Evolutionary conservation across 208 protist species (phyloP), one percentile per base, ranked within the genome.

Genomic region (Trypanosoma avium): DNA sequence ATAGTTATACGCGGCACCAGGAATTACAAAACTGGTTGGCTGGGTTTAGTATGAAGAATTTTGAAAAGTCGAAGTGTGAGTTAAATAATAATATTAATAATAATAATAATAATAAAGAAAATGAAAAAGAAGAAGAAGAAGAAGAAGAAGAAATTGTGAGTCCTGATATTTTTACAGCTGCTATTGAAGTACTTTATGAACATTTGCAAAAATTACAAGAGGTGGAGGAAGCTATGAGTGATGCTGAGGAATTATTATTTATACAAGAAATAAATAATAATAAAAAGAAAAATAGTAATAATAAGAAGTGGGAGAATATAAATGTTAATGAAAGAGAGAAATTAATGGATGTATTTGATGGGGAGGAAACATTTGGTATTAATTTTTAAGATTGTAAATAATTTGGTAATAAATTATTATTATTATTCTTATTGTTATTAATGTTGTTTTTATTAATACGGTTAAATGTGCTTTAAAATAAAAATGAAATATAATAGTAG

Each of bases 1-100:
- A 96, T 75, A 89, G 75, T 64, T 91, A 89, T 49, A 84, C 86
- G 58, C 61, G 85, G 57, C 82, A 88, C 67, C 49, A 61, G 13
- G 52, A 19, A 5, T 76, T 81, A 30, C 81, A 84, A 17, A 77
- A 86, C 3, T 45, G 53, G 53, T 43, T 93, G 24, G 66, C 58
- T 0, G 60, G 67, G 12, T 79, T 84, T 30, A 73, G 73, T 35
- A 73, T 62, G 0, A 70, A 32, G 24, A 45, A 33, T n/a, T 19
- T n/a, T n/a, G n/a, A n/a, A 54, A 12, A 40, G 27, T n/a, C 17
- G 29, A 33, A 42, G 45, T 4, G 57, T 56, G n/a, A 67, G 15
- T 35, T 62, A 65, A 32, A 40, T 29, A 4, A 29, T 38, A 36
- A 27, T 29, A 52, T 22, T 24, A 38, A 24, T 33, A n/a, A 17